Evolutionary conservation across 2,329 filamentous ascomycete genomes (phyloP).

Genomic region (Colletotrichum abscissum): DNA sequence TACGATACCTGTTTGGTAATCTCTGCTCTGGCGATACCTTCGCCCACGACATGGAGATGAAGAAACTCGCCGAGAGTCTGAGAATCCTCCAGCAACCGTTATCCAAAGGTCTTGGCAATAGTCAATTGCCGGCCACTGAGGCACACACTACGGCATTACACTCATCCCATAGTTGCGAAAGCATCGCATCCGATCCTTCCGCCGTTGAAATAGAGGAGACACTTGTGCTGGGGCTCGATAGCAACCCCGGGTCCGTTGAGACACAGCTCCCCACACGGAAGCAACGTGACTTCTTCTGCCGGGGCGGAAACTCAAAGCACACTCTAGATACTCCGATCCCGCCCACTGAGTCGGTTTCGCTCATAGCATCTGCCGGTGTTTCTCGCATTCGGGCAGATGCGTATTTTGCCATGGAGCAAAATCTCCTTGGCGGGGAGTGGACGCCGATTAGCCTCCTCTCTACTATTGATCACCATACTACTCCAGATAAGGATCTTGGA

Average conservation of each 20-base stretch:
- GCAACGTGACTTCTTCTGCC: background rate
- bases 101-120: conserved; percentile 2
- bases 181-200: background rate
- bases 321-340: background rate
- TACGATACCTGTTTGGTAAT: conserved; percentile 77
- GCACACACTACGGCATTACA: background rate
- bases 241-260: background rate
- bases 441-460: conserved; percentile 47
- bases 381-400: conserved; percentile 45
- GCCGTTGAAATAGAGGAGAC: background rate
- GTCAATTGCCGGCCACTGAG: background rate
- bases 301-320: background rate
- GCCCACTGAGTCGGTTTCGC: background rate
- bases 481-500: conserved; percentile 47
- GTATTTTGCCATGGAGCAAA: conserved; percentile 46
- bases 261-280: background rate
- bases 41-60: conserved; percentile 73
- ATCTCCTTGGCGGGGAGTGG: conserved; percentile 44
- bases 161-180: background rate
- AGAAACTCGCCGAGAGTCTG: conserved; percentile 37
- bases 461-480: conserved; percentile 46
- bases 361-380: background rate
- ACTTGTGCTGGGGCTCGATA: too few species aligned
- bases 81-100: conserved; percentile 3
- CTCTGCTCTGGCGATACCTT: conserved; percentile 73